Conservation (phyloP, 768 basidiomycete species). For the Mycena albidolilacea region DNA sequence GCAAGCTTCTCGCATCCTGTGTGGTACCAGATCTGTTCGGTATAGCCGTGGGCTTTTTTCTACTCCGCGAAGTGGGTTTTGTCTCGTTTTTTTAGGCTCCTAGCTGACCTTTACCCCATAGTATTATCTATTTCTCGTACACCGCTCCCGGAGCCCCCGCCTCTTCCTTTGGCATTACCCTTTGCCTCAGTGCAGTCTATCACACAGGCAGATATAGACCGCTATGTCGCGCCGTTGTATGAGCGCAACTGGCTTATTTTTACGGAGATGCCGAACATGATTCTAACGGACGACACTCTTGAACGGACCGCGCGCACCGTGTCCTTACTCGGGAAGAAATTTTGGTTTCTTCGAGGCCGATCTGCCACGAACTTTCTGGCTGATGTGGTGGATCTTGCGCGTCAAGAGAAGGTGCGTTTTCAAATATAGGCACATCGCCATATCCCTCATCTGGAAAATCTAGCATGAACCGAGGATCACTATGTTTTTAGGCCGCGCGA, state of each 20-base stretch:
- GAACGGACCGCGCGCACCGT: conserved; percentile 15
- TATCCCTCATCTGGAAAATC: neutral
- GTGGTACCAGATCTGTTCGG: conserved; percentile 3
- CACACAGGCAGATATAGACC: conserved; percentile 27
- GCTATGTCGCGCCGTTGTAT: conserved; percentile 30
- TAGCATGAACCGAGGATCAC: conserved; percentile 33
- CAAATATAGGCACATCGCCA: neutral
- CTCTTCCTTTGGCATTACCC: neutral
- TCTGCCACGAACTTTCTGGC: conserved; percentile 23
- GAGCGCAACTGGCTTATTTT: conserved; percentile 34
- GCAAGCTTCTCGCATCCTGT: conserved; percentile 32
- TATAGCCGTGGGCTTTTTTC: conserved; percentile 9
- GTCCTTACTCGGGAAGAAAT: conserved; percentile 38
- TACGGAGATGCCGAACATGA: conserved; percentile 30
- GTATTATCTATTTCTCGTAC: conserved; percentile 15
- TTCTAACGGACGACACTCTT: conserved; percentile 15
- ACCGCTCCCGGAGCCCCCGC: conserved; percentile 21
- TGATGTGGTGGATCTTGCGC: conserved; percentile 17
- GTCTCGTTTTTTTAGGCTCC: too few species aligned
- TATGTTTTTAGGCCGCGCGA: conserved; percentile 4
- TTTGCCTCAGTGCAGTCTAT: conserved; percentile 29
- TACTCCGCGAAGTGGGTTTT: conserved; percentile 1
- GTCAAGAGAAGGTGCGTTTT: conserved; percentile 28
- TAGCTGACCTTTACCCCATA: neutral
- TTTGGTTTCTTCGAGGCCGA: conserved; percentile 19